Conservation (phyloP, 768 basidiomycete species). For the Lentinula boryana region DNA sequence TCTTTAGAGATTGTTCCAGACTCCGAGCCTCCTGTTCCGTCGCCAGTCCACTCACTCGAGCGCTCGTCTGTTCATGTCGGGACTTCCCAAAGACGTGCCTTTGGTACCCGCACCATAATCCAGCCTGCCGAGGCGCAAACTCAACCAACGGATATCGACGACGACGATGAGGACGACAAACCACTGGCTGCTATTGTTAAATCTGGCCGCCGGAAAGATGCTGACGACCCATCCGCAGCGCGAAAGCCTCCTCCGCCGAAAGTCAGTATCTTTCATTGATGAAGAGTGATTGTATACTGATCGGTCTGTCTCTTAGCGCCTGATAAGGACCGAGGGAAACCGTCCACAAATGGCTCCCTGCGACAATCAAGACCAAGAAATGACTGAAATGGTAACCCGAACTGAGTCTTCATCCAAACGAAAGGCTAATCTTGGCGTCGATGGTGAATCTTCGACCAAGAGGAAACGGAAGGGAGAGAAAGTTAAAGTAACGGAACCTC, state of each 20-base stretch:
- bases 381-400: neutral
- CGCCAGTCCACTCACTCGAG: neutral
- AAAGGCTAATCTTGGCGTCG: too few species aligned
- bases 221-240: neutral
- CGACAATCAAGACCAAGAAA: neutral
- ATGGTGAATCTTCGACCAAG: neutral
- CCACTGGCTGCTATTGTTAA: neutral
- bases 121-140: neutral
- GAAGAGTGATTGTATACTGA: neutral
- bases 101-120: neutral
- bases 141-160: neutral
- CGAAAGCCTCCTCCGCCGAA: neutral
- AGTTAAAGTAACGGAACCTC: neutral
- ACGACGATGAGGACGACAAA: neutral
- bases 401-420: neutral
- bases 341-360: neutral
- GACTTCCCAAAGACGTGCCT: neutral
- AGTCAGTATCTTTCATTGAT: neutral
- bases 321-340: neutral
- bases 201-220: neutral
- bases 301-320: neutral
- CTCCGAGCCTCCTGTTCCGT: slow-evolving; percentile 3
- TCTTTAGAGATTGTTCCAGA: slow-evolving; percentile 2
- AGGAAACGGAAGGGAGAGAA: neutral
- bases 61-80: neutral